These are phyloP conservation scores for Aquilaria agallochum DNA, from an alignment of 441 rosid genomes.

Conservation along the genomic window DNA sequence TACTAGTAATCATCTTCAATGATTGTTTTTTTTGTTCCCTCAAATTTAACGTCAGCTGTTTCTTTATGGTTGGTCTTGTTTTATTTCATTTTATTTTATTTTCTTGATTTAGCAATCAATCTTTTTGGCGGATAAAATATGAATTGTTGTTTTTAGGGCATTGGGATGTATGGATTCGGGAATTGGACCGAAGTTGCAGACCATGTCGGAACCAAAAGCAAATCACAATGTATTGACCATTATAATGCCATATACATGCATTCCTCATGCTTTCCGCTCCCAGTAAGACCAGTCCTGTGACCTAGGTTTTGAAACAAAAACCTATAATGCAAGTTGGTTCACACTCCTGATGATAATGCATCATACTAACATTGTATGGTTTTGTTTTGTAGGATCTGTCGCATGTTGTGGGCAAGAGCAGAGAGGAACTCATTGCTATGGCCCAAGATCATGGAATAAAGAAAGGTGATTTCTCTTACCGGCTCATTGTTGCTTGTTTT, in stretches of 20 bases:
- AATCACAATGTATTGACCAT: conserved; percentile 68
- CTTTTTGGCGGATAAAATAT: conserved; percentile 23
- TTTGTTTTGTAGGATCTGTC: conserved; percentile 62
- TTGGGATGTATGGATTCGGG: conserved; percentile 93
- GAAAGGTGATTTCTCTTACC: conserved; percentile 43
- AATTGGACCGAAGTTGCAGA: conserved; percentile 94
- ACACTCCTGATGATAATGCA: conserved; percentile 5
- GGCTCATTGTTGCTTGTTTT: neutral
- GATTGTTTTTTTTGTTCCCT: neutral
- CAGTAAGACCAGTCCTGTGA: conserved; percentile 43
- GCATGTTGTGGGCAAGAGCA: conserved; percentile 80
- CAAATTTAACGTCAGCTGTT: neutral
- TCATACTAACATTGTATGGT: conserved; percentile 10
- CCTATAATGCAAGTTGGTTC: conserved; percentile 1
- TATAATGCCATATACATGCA: conserved; percentile 74
- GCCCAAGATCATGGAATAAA: conserved; percentile 50
- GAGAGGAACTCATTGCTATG: conserved; percentile 91
- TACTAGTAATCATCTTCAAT: conserved; percentile 10
- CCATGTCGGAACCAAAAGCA: conserved; percentile 86
- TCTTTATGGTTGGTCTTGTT: conserved; percentile 10
- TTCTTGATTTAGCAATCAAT: conserved; percentile 14
- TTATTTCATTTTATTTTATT: neutral
- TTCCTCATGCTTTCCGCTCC: conserved; percentile 83
- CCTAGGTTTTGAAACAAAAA: conserved; percentile 1
- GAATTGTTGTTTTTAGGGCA: conserved; percentile 57